phyloP scores from a whole-genome alignment of 2,329 filamentous ascomycete species.

The Aureobasidium vineae region DNA sequence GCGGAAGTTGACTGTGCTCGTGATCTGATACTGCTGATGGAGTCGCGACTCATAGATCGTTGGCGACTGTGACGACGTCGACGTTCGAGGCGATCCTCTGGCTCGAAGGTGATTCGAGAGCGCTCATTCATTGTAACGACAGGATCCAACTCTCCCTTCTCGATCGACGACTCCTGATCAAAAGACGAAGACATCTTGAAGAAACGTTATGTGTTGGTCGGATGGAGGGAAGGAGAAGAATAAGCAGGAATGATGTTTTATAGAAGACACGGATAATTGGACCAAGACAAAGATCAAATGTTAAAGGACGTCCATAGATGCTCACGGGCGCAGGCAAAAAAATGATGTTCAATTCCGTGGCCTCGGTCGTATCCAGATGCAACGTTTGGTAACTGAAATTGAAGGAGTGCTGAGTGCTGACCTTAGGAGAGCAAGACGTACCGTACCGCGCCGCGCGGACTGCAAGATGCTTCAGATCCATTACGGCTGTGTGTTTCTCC shows the following conservation, averaged over 20 bases:
- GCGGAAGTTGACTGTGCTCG: conserved; percentile 24
- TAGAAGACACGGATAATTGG: not conserved
- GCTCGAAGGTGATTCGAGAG: conserved; percentile 24
- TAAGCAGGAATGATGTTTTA: conserved; percentile 9
- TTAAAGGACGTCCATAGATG: not conserved
- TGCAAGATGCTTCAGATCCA: conserved; percentile 17
- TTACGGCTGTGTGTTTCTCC: conserved; percentile 9
- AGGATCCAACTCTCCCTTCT: conserved; percentile 11
- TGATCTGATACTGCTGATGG: conserved; percentile 26
- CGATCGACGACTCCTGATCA: conserved; percentile 12
- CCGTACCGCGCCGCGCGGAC: conserved; percentile 17
- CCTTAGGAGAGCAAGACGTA: conserved; percentile 21
- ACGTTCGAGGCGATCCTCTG: conserved; percentile 22
- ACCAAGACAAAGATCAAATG: not conserved
- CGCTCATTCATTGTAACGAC: not conserved
- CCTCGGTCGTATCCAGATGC: not conserved
- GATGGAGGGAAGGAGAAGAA: not conserved
- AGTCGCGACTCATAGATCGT: conserved; percentile 27
- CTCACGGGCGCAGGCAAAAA: conserved; percentile 6
- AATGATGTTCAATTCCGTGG: not conserved
- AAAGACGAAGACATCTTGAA: conserved; percentile 20
- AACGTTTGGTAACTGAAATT: conserved; percentile 18
- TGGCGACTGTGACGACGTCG: conserved; percentile 18
- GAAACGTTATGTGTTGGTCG: not conserved
- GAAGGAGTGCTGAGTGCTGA: conserved; percentile 6